Percentiles rank a stretch among this genome's conserved stretches.
phyloP scores from a whole-genome alignment of 106 monocot genomes.

The Cymbidium sinense region DNA sequence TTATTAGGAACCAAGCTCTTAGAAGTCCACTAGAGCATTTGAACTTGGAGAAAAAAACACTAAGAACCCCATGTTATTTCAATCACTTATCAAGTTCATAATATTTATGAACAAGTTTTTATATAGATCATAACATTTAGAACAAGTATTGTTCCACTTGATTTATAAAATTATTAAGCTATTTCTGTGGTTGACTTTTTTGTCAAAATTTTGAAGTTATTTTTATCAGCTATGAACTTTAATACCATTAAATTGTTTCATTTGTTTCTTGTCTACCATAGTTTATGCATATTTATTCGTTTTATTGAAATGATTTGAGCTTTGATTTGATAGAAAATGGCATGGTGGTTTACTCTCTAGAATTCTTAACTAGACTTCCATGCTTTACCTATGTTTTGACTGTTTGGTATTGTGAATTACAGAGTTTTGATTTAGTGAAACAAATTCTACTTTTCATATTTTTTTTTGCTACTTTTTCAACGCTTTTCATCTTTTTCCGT shows the following conservation, averaged over 20 bases:
- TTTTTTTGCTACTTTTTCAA: not conserved
- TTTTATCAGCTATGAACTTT: no score
- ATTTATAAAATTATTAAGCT: not conserved
- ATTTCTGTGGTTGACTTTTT: not conserved
- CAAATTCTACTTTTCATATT: not conserved
- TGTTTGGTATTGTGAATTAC: not conserved
- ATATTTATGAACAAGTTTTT: slow-evolving; percentile 1
- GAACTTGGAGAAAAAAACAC: not conserved
- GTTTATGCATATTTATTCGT: not conserved
- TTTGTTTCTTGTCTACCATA: not conserved
- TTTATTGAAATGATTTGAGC: not conserved
- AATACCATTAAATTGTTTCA: not conserved
- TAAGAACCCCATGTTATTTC: not conserved
- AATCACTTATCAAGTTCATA: not conserved
- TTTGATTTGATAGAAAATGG: no score
- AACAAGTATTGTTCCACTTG: not conserved
- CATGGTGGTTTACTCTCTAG: no score
- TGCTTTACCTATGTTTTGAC: not conserved
- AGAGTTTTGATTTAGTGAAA: not conserved
- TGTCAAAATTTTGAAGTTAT: not conserved
- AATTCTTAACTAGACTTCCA: not conserved
- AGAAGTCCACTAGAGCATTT: no score
- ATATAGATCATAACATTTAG: not conserved
- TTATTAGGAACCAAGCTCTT: no score
- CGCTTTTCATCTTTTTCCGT: not conserved